phyloP scores from a whole-genome alignment of 1,284 basidiomycete species.

The Golubevia sp. region DNA sequence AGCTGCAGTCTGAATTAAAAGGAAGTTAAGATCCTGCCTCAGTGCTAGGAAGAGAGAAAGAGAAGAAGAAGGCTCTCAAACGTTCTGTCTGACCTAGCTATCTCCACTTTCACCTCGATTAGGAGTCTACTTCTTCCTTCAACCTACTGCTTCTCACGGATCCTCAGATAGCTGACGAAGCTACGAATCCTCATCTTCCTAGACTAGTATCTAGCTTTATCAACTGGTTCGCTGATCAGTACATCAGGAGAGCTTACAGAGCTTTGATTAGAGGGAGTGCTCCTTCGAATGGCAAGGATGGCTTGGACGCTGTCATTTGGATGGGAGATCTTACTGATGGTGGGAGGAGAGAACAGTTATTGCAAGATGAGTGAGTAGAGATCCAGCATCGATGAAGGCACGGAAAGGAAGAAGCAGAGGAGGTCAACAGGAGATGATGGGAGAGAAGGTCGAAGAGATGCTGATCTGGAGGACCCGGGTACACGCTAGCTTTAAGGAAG shows the following conservation, averaged over 20 bases:
- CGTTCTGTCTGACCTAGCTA: too few species aligned
- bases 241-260: constrained; percentile 2
- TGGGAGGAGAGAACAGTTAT: constrained; percentile 12
- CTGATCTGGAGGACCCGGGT: too few species aligned
- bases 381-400: constrained; percentile 13
- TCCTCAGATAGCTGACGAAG: constrained; percentile 28
- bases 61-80: too few species aligned
- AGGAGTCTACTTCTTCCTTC: background rate
- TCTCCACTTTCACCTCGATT: too few species aligned
- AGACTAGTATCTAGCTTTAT: constrained; percentile 9
- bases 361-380: constrained; percentile 7
- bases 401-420: too few species aligned
- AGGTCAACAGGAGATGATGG: too few species aligned
- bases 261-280: too few species aligned
- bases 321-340: constrained; percentile 39
- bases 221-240: constrained; percentile 8
- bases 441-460: too few species aligned
- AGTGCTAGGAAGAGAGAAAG: too few species aligned
- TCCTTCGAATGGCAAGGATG: constrained; percentile 3
- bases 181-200: constrained; percentile 22
- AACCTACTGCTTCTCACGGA: constrained; percentile 26
- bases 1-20: too few species aligned
- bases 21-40: too few species aligned
- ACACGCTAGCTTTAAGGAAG: too few species aligned
- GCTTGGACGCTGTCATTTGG: constrained; percentile 18